These are phyloP conservation scores for Aspergillus bertholletiae DNA, from an alignment of 495 filamentous ascomycete genomes.

Conservation along the genomic window DNA sequence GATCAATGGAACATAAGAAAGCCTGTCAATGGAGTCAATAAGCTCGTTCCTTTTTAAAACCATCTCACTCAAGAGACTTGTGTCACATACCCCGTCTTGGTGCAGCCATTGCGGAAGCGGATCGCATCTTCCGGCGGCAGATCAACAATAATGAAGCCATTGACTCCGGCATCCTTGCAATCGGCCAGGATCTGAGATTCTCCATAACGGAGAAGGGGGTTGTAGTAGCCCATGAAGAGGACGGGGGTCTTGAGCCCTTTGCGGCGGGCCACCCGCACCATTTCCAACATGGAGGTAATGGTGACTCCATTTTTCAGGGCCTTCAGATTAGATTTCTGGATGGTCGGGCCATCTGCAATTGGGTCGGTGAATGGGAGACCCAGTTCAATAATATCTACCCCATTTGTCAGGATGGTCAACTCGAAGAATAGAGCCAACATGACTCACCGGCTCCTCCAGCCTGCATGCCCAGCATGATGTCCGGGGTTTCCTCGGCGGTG, in stretches of 20 bases:
- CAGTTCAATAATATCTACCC: constrained; percentile 39
- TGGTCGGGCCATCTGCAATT: constrained; percentile 92
- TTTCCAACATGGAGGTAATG: constrained; percentile 68
- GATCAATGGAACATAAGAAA: constrained; percentile 94
- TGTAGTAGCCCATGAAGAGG: constrained; percentile 98
- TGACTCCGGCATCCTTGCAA: constrained; percentile 80
- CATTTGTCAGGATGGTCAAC: constrained; percentile 4
- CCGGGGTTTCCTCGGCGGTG: constrained; percentile 71
- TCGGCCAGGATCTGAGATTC: constrained; percentile 85
- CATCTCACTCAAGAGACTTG: neutral
- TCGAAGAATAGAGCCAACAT: neutral
- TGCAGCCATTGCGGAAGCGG: constrained; percentile 82
- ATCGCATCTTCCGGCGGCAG: constrained; percentile 95
- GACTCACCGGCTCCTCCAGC: constrained; percentile 82
- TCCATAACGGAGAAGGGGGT: constrained; percentile 88
- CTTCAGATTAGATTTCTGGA: constrained; percentile 85
- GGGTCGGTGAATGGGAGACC: constrained; percentile 97
- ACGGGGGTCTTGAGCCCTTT: constrained; percentile 76
- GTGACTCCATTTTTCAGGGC: constrained; percentile 88
- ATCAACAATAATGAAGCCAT: constrained; percentile 97
- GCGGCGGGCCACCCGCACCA: constrained; percentile 71
- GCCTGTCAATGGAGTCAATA: too few relatives aligned
- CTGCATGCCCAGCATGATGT: constrained; percentile 85
- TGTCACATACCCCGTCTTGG: constrained; percentile 61
- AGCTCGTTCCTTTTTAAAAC: neutral